phyloP scores from a whole-genome alignment of 331 rosid species.

The Prunus yedoensis region DNA sequence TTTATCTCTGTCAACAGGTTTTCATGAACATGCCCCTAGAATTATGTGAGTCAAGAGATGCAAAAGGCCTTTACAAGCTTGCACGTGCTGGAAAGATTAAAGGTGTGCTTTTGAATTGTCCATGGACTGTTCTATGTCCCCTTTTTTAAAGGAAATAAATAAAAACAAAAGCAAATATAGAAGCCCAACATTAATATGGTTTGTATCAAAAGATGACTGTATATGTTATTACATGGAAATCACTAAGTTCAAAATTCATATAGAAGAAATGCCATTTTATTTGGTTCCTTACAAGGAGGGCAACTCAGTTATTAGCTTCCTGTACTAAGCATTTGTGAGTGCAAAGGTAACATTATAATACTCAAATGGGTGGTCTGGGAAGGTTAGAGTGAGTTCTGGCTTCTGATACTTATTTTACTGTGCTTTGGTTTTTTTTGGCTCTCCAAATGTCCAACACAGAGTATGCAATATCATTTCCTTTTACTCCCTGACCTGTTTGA shows the following conservation, averaged over 20 bases:
- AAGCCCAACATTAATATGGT: not conserved
- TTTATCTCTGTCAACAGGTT: conserved; percentile 43
- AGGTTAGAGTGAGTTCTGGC: not conserved
- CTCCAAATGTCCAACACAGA: no score
- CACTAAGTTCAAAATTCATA: not conserved
- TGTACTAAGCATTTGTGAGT: not conserved
- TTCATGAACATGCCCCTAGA: conserved; percentile 82
- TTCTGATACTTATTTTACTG: not conserved
- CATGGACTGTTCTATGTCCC: not conserved
- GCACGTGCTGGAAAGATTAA: conserved; percentile 86
- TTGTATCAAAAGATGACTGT: not conserved
- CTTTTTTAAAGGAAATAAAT: not conserved
- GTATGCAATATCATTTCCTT: no score
- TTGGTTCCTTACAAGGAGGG: not conserved
- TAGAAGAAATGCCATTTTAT: not conserved
- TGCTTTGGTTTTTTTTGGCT: no score
- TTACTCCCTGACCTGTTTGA: no score
- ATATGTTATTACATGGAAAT: not conserved
- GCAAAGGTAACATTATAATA: not conserved
- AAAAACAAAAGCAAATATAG: not conserved
- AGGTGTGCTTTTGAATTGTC: conserved; percentile 41
- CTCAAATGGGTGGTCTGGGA: not conserved
- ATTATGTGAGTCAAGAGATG: conserved; percentile 77
- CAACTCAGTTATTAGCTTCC: not conserved
- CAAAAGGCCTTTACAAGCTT: conserved; percentile 89